These are phyloP conservation scores for Chaetothyriales sp. DNA, from an alignment of 2,329 filamentous ascomycete species.

Conservation along the genomic window DNA sequence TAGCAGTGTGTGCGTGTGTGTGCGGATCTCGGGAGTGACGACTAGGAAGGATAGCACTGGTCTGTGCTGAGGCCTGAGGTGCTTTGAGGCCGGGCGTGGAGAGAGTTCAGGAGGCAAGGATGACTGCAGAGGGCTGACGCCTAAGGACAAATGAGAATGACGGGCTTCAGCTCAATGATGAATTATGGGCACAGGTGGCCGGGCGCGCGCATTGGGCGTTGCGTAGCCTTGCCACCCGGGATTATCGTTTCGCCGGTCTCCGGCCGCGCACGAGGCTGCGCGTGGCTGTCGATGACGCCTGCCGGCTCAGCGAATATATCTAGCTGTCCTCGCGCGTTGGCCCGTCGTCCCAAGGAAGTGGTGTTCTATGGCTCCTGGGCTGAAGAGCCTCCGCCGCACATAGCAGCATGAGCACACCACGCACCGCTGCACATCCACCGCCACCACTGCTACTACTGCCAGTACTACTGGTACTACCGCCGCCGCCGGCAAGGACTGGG, in stretches of 20 bases:
- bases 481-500: neutral
- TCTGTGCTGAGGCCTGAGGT: neutral
- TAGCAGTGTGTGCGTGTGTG: neutral
- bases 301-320: no score
- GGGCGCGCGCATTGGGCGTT: no score
- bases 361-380: no score
- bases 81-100: neutral
- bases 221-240: neutral
- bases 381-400: neutral
- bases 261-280: neutral
- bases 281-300: neutral
- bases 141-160: neutral
- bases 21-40: neutral
- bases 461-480: no score
- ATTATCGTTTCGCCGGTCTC: slow-evolving; percentile 4
- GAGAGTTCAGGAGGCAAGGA: neutral
- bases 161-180: no score
- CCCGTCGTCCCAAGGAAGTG: no score
- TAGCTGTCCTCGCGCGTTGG: neutral
- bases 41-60: neutral
- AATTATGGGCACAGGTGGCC: no score
- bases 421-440: neutral
- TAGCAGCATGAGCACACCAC: neutral
- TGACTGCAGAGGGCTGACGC: neutral
- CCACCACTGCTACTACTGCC: neutral